These are phyloP conservation scores for Russula ochroleuca DNA, from an alignment of 768 basidiomycete species.

Conservation along the genomic window DNA sequence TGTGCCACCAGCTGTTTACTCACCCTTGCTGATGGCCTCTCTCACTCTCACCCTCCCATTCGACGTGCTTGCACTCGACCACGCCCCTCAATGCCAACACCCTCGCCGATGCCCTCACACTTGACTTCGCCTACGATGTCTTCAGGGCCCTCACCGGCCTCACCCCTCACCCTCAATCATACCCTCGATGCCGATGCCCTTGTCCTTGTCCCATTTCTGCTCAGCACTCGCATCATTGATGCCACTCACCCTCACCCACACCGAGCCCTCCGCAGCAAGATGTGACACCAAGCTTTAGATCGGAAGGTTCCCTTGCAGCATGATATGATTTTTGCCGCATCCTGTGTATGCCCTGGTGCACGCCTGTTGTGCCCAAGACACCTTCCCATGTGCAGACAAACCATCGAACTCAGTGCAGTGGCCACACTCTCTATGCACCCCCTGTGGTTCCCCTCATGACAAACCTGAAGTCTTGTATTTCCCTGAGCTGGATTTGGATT, in stretches of 20 bases:
- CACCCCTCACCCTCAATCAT: too few relatives aligned
- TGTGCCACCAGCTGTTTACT: too few relatives aligned
- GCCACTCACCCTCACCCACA: slow-evolving; percentile 24
- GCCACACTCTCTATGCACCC: slow-evolving; percentile 27
- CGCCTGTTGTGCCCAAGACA: slow-evolving; percentile 29
- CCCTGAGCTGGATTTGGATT: slow-evolving; percentile 21
- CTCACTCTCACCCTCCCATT: too few relatives aligned
- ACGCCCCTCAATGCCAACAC: too few relatives aligned
- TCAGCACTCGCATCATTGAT: slow-evolving; percentile 26
- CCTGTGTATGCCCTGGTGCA: slow-evolving; percentile 49
- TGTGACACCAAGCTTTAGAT: slow-evolving; percentile 30
- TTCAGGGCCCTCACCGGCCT: too few relatives aligned
- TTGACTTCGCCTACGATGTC: too few relatives aligned
- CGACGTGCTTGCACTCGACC: too few relatives aligned
- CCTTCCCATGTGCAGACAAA: slow-evolving; percentile 39
- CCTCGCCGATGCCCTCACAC: too few relatives aligned
- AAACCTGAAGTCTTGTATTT: not conserved
- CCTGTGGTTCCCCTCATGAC: slow-evolving; percentile 17
- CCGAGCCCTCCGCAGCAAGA: slow-evolving; percentile 19
- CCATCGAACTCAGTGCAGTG: slow-evolving; percentile 46
- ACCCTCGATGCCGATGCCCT: too few relatives aligned
- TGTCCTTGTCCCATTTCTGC: too few relatives aligned
- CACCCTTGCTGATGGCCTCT: too few relatives aligned
- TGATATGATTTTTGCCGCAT: slow-evolving; percentile 57
- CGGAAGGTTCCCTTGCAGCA: slow-evolving; percentile 43